These are phyloP conservation scores for Psilocybe tampanensis DNA, from an alignment of 768 basidiomycete genomes.

Conservation along the genomic window DNA sequence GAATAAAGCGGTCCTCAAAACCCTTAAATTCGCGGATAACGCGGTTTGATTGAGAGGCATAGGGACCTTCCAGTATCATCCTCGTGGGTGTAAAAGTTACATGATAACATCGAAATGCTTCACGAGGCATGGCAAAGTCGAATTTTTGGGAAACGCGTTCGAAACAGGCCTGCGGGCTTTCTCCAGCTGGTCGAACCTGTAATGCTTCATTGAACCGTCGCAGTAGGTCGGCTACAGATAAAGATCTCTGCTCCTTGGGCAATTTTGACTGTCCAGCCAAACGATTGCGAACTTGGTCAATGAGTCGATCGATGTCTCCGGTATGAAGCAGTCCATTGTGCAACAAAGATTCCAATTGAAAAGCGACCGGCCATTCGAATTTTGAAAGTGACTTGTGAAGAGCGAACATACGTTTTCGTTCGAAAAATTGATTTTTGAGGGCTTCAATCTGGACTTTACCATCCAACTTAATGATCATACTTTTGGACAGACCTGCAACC, in stretches of 20 bases:
- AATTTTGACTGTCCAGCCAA: conserved; percentile 26
- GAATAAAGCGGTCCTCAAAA: conserved; percentile 69
- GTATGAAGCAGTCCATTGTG: conserved; percentile 66
- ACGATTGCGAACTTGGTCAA: conserved; percentile 45
- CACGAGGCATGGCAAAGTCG: conserved; percentile 23
- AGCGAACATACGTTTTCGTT: conserved; percentile 43
- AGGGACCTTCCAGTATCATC: conserved; percentile 76
- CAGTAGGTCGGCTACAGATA: conserved; percentile 49
- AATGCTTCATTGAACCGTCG: conserved; percentile 56
- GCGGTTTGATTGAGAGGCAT: conserved; percentile 74
- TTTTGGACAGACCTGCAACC: conserved; percentile 43
- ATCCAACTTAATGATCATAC: conserved; percentile 32
- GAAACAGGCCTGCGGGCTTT: conserved; percentile 48
- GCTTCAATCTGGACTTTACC: conserved; percentile 51
- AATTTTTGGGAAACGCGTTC: conserved; percentile 35
- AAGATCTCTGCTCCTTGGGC: conserved; percentile 6
- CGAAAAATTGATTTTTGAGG: conserved; percentile 51
- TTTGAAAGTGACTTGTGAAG: conserved; percentile 45
- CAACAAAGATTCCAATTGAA: conserved; percentile 75
- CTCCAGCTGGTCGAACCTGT: conserved; percentile 38
- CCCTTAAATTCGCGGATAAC: conserved; percentile 70
- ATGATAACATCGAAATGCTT: conserved; percentile 69
- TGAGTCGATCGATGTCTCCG: conserved; percentile 50
- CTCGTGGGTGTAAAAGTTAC: conserved; percentile 79
- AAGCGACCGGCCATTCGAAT: conserved; percentile 69